These are phyloP conservation scores for Beauveria australis DNA, from an alignment of 2,329 filamentous ascomycete species.

Conservation along the genomic window DNA sequence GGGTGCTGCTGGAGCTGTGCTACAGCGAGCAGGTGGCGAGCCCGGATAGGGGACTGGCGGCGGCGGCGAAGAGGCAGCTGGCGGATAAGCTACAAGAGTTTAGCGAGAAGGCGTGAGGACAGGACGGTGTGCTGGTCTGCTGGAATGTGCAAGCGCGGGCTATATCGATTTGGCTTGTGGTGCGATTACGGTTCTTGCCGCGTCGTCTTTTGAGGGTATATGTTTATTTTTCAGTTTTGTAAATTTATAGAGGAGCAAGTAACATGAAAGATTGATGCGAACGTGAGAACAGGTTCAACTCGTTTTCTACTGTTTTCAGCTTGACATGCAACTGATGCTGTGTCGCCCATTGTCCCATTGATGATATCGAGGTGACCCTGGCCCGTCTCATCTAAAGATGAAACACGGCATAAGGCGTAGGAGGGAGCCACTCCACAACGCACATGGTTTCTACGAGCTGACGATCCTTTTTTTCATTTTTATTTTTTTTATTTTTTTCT, in stretches of 20 bases:
- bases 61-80: conserved; percentile 60
- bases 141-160: not conserved
- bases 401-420: not conserved
- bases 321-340: not conserved
- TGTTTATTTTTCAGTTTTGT: not conserved
- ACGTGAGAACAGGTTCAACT: no score
- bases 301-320: not conserved
- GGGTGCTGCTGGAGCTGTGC: conserved; percentile 56
- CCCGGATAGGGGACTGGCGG: conserved; percentile 58
- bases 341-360: not conserved
- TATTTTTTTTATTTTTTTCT: not conserved
- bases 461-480: not conserved
- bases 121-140: not conserved
- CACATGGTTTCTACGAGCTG: not conserved
- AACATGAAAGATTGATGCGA: no score
- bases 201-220: no score
- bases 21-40: conserved; percentile 60
- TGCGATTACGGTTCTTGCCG: no score
- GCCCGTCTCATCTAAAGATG: conserved; percentile 7
- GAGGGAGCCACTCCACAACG: not conserved
- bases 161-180: no score
- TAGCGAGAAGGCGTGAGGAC: conserved; percentile 65
- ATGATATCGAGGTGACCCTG: not conserved
- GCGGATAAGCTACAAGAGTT: conserved; percentile 62
- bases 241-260: not conserved